phyloP scores from a whole-genome alignment of 2,329 filamentous ascomycete genomes.

The Fusarium temperatum region DNA sequence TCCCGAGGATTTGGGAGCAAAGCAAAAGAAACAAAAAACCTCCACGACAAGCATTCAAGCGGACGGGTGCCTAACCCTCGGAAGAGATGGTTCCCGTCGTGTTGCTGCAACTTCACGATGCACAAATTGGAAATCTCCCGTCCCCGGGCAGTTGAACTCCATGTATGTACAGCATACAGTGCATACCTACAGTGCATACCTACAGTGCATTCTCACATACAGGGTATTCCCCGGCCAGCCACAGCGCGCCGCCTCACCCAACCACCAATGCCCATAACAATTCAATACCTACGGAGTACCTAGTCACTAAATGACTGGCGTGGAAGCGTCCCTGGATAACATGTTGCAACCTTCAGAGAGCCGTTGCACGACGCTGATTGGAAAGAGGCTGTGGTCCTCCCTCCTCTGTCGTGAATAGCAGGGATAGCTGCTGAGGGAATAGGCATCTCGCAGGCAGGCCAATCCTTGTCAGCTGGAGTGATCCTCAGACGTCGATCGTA shows the following conservation, averaged over 20 bases:
- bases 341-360: slow-evolving; percentile 2
- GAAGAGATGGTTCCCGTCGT: slow-evolving; percentile 21
- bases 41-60: slow-evolving; percentile 26
- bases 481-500: slow-evolving; percentile 37
- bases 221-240: slow-evolving; percentile 26
- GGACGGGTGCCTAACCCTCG: slow-evolving; percentile 31
- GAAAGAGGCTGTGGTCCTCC: slow-evolving; percentile 37
- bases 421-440: slow-evolving; percentile 20
- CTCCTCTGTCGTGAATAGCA: slow-evolving; percentile 37
- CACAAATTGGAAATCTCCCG: slow-evolving; percentile 18
- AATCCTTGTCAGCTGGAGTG: slow-evolving; percentile 37
- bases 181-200: slow-evolving; percentile 25
- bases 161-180: slow-evolving; percentile 22
- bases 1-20: slow-evolving; percentile 1
- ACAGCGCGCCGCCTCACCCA: slow-evolving; percentile 21
- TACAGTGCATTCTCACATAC: slow-evolving; percentile 23
- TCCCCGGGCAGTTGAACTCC: neutral
- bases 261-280: slow-evolving; percentile 9
- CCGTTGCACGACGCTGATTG: slow-evolving; percentile 27
- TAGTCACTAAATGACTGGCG: slow-evolving; percentile 21
- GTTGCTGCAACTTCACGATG: slow-evolving; percentile 11
- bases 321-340: slow-evolving; percentile 26
- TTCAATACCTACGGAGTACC: neutral
- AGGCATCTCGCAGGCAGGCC: slow-evolving; percentile 29
- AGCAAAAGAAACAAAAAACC: slow-evolving; percentile 20